phyloP scores from a whole-genome alignment of 139 green algal species.

The Medakamo hakoo region DNA sequence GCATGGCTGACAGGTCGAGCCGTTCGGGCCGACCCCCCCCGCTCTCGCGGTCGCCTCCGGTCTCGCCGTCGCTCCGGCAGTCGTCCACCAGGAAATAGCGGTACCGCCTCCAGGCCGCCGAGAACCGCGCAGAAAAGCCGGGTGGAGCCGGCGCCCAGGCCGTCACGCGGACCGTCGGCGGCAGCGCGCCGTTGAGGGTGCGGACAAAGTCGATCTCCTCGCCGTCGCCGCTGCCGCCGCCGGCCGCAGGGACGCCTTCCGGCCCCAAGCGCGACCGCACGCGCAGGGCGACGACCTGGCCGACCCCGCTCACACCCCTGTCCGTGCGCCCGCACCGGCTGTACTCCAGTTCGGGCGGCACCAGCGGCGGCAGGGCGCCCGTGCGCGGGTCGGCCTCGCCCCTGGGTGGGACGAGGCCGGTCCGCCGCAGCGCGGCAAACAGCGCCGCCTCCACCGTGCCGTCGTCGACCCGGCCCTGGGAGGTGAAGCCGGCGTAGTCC shows the following conservation, averaged over 20 bases:
- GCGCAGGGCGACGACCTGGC: constrained; percentile 61
- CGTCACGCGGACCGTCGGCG: constrained; percentile 55
- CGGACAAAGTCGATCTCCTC: constrained; percentile 69
- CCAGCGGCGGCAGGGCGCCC: too few relatives aligned
- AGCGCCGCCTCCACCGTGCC: constrained; percentile 51
- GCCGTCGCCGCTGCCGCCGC: not conserved
- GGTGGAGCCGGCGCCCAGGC: constrained; percentile 50
- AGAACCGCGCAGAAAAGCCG: constrained; percentile 63
- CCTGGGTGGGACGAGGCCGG: constrained; percentile 38
- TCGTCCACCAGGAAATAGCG: constrained; percentile 71
- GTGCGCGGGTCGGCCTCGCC: constrained; percentile 38
- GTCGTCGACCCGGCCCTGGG: constrained; percentile 49
- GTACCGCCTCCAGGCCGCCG: constrained; percentile 54
- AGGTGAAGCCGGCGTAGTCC: constrained; percentile 62
- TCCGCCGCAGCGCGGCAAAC: constrained; percentile 43
- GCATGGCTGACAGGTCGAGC: constrained; percentile 56
- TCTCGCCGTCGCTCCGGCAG: not conserved
- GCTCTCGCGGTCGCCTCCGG: too few relatives aligned
- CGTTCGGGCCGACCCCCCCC: too few relatives aligned
- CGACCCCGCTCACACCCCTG: constrained; percentile 58
- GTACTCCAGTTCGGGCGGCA: constrained; percentile 42
- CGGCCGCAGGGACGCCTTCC: too few relatives aligned
- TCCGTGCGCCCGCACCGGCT: constrained; percentile 66
- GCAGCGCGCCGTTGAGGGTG: constrained; percentile 52
- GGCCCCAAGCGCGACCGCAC: constrained; percentile 38